These are phyloP conservation scores for Musa schizocarpa DNA, from an alignment of 176 grass and related monocot genomes.

Conservation along the genomic window DNA sequence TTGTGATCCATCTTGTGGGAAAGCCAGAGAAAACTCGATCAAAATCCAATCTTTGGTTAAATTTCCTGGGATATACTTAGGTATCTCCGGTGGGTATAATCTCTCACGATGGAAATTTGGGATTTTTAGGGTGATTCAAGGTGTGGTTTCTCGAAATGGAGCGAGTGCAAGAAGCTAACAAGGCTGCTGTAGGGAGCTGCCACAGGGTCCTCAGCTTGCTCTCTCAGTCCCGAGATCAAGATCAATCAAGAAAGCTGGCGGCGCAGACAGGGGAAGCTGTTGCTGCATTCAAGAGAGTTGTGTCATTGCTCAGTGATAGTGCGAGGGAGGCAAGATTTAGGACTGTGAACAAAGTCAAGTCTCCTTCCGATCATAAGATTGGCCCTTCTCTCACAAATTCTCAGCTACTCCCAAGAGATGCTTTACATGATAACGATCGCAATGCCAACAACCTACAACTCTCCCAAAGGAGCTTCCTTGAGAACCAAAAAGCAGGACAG, in stretches of 20 bases:
- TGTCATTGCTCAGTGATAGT: slow-evolving; percentile 36
- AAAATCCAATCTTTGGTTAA: too few relatives aligned
- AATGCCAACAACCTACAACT: slow-evolving; percentile 21
- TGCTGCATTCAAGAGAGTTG: slow-evolving; percentile 70
- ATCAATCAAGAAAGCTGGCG: slow-evolving; percentile 35
- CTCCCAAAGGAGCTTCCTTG: slow-evolving; percentile 28
- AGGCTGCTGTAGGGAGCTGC: slow-evolving; percentile 68
- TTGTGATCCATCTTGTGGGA: neutral
- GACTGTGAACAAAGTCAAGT: slow-evolving; percentile 24
- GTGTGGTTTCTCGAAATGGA: slow-evolving; percentile 34
- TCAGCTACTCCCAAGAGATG: slow-evolving; percentile 26
- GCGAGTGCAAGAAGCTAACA: slow-evolving; percentile 67
- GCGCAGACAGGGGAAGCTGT: slow-evolving; percentile 55
- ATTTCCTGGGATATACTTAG: neutral
- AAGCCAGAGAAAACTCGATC: neutral
- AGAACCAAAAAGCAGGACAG: slow-evolving; percentile 14
- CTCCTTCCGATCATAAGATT: slow-evolving; percentile 28
- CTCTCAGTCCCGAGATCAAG: slow-evolving; percentile 42
- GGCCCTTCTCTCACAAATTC: slow-evolving; percentile 4
- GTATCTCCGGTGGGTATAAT: neutral
- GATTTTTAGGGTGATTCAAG: neutral
- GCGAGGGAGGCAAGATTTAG: slow-evolving; percentile 54
- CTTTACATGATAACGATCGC: slow-evolving; percentile 11
- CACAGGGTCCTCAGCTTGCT: slow-evolving; percentile 61
- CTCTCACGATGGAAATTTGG: neutral